Evolutionary conservation across 768 basidiomycete genomes (phyloP).

Genomic region (Podaxis sp.): DNA sequence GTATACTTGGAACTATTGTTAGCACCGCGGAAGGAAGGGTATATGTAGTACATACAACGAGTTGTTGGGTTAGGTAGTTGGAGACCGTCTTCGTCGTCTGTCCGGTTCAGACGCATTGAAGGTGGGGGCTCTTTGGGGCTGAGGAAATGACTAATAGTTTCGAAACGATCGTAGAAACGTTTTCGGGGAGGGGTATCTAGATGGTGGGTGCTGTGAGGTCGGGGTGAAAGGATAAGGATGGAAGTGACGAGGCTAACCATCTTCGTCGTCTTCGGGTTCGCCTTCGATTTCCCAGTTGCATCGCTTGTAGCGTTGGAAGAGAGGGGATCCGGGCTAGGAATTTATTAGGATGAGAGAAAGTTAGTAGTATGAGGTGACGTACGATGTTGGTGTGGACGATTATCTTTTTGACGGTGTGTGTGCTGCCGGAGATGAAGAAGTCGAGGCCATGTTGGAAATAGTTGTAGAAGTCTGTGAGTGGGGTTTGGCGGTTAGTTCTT

Average conservation of each 20-base stretch:
- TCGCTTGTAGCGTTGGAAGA: slow-evolving; percentile 89
- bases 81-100: slow-evolving; percentile 71
- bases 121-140: slow-evolving; percentile 73
- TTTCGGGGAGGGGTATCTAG: slow-evolving; percentile 75
- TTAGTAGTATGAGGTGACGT: slow-evolving; percentile 23
- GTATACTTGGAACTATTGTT: slow-evolving; percentile 42
- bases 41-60: slow-evolving; percentile 46
- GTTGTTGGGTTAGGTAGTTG: slow-evolving; percentile 68
- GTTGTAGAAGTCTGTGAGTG: slow-evolving; percentile 77
- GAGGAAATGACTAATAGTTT: slow-evolving; percentile 76
- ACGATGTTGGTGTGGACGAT: slow-evolving; percentile 88
- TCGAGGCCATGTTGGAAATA: slow-evolving; percentile 93
- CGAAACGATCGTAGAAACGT: slow-evolving; percentile 75
- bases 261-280: slow-evolving; percentile 78
- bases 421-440: slow-evolving; percentile 72
- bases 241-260: slow-evolving; percentile 44
- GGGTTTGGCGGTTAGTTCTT: background rate
- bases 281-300: slow-evolving; percentile 91
- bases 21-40: background rate
- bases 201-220: slow-evolving; percentile 1
- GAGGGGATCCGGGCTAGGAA: slow-evolving; percentile 76
- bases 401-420: slow-evolving; percentile 80
- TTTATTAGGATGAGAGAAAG: background rate
- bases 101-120: slow-evolving; percentile 79
- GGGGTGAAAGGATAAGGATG: slow-evolving; percentile 1